phyloP scores from a whole-genome alignment of 495 filamentous ascomycete genomes.

The Penicillium ochrochloron region DNA sequence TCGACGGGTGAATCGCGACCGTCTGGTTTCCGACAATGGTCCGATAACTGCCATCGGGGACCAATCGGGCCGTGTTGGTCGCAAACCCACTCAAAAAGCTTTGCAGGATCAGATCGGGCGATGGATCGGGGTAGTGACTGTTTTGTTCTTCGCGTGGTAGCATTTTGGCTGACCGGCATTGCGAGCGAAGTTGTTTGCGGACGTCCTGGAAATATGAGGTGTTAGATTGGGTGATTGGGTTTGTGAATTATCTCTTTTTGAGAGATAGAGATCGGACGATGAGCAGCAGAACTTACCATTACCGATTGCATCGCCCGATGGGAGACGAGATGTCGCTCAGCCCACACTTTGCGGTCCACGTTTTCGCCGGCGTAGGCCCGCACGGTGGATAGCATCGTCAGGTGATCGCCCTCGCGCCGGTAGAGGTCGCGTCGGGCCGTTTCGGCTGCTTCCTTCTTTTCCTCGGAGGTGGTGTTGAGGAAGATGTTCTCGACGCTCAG shows the following conservation, averaged over 20 bases:
- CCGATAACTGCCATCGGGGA: slow-evolving; percentile 82
- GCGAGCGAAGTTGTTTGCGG: slow-evolving; percentile 79
- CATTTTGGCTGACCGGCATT: slow-evolving; percentile 57
- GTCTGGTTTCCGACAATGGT: slow-evolving; percentile 83
- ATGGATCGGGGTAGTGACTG: slow-evolving; percentile 30
- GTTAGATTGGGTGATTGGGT: slow-evolving; percentile 9
- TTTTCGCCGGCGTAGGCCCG: slow-evolving; percentile 79
- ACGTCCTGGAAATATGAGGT: slow-evolving; percentile 64
- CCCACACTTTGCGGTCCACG: slow-evolving; percentile 75
- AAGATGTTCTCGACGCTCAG: slow-evolving; percentile 91
- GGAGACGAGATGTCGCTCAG: slow-evolving; percentile 74
- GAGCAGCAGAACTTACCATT: slow-evolving; percentile 56
- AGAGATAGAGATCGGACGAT: not conserved
- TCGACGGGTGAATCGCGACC: slow-evolving; percentile 88
- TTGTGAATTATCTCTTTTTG: no score
- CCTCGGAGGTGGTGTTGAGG: slow-evolving; percentile 77
- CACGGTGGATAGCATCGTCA: slow-evolving; percentile 84
- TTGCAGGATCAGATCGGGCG: slow-evolving; percentile 64
- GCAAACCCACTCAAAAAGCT: slow-evolving; percentile 83
- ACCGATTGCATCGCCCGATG: slow-evolving; percentile 81
- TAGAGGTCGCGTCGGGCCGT: slow-evolving; percentile 71
- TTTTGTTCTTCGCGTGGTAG: slow-evolving; percentile 30
- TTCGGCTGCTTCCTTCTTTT: slow-evolving; percentile 78
- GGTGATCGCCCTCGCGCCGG: slow-evolving; percentile 84
- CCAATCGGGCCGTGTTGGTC: slow-evolving; percentile 79